Conservation (phyloP, 495 filamentous ascomycete species). For the Chaetomium cochliodes region DNA sequence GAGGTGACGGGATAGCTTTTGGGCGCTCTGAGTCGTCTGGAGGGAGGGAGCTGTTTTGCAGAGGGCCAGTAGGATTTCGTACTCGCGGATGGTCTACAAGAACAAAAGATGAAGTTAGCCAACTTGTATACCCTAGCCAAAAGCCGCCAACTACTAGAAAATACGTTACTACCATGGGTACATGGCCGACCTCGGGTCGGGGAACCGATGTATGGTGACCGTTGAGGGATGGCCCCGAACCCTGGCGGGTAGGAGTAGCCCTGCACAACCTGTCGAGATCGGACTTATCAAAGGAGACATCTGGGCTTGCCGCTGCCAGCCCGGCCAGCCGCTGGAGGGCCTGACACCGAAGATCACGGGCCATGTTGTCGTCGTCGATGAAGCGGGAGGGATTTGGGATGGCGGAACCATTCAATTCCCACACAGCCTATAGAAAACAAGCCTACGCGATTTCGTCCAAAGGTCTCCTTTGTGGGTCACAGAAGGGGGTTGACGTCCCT, state of each 20-base stretch:
- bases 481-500: neutral
- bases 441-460: neutral
- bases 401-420: neutral
- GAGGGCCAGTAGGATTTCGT: slow-evolving; percentile 83
- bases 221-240: slow-evolving; percentile 36
- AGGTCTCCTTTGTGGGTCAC: neutral
- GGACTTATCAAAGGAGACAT: slow-evolving; percentile 54
- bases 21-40: slow-evolving; percentile 63
- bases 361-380: slow-evolving; percentile 35
- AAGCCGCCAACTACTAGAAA: neutral
- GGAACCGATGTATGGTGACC: slow-evolving; percentile 28
- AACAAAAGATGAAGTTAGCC: slow-evolving; percentile 22
- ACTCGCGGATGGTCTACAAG: slow-evolving; percentile 66
- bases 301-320: slow-evolving; percentile 54
- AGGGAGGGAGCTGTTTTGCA: slow-evolving; percentile 81
- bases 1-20: slow-evolving; percentile 69
- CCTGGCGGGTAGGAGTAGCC: slow-evolving; percentile 48
- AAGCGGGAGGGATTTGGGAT: neutral
- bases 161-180: slow-evolving; percentile 54
- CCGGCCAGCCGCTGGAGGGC: slow-evolving; percentile 72
- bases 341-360: slow-evolving; percentile 56
- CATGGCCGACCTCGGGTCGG: slow-evolving; percentile 38
- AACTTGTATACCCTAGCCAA: neutral
- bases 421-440: neutral
- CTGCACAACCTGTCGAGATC: slow-evolving; percentile 63